Evolutionary conservation across 2,329 filamentous ascomycete genomes (phyloP).

Genomic region (Aspergillus niger): DNA sequence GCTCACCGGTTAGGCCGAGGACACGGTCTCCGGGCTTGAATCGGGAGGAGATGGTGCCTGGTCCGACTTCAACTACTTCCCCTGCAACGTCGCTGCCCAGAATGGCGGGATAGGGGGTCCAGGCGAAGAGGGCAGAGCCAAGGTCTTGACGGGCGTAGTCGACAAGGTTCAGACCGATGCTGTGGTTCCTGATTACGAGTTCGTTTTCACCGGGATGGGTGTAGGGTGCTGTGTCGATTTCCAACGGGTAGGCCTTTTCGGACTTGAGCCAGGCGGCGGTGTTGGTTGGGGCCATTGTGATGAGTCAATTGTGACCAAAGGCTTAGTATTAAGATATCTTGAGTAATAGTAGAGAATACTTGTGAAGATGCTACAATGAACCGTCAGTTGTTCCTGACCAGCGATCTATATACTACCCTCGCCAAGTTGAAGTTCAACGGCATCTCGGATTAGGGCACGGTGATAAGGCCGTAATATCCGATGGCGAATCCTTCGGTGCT

Average conservation of each 20-base stretch:
- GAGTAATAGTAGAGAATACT: too few relatives aligned
- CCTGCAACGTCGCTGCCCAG: constrained; percentile 51
- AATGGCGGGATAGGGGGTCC: constrained; percentile 37
- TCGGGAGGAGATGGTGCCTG: constrained; percentile 5
- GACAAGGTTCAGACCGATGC: constrained; percentile 48
- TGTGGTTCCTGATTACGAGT: constrained; percentile 45
- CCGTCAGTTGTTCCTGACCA: too few relatives aligned
- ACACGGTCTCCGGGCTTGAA: constrained; percentile 51
- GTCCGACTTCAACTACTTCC: constrained; percentile 44
- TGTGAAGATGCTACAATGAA: too few relatives aligned
- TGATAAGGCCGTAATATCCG: constrained; percentile 5
- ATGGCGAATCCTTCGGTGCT: background rate
- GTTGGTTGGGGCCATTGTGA: constrained; percentile 24
- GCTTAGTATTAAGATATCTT: too few relatives aligned
- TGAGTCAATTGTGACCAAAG: background rate
- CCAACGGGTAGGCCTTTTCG: constrained; percentile 32
- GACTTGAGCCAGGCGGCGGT: constrained; percentile 39
- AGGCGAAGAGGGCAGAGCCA: constrained; percentile 31
- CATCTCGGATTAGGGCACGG: background rate
- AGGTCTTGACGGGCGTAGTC: constrained; percentile 43
- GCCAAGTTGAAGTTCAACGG: too few relatives aligned
- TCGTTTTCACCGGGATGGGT: constrained; percentile 38
- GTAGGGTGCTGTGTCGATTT: constrained; percentile 42
- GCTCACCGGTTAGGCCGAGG: constrained; percentile 30
- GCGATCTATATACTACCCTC: too few relatives aligned